These are phyloP conservation scores for Angomonas ambiguus DNA, from an alignment of 208 protist species.

Conservation along the genomic window DNA sequence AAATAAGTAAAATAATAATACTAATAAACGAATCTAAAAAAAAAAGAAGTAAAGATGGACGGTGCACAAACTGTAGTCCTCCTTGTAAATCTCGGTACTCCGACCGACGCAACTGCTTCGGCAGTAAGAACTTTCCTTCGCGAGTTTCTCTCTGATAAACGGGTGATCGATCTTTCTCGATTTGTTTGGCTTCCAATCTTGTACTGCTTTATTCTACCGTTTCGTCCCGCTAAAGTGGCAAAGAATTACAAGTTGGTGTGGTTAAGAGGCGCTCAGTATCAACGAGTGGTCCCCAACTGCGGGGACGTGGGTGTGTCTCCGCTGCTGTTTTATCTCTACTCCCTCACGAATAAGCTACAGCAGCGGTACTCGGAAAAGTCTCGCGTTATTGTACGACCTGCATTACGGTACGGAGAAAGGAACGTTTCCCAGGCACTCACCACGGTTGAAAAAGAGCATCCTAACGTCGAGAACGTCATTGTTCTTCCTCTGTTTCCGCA, in stretches of 20 bases:
- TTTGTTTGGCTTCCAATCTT: not conserved
- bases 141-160: not conserved
- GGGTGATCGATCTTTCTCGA: not conserved
- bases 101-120: not conserved
- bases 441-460: not conserved
- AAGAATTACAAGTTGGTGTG: not conserved
- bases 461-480: not conserved
- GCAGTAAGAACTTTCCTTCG: not conserved
- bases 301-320: not conserved
- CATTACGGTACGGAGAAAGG: not conserved
- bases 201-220: not conserved
- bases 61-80: not conserved
- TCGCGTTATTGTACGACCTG: not conserved
- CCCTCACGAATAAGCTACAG: not conserved
- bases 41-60: constrained; percentile 1
- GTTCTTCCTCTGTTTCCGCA: not conserved
- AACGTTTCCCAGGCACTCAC: not conserved
- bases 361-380: not conserved
- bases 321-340: not conserved
- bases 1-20: not conserved
- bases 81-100: not conserved
- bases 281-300: not conserved
- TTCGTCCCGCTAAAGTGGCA: not conserved
- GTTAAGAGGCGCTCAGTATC: not conserved
- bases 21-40: not conserved